These are phyloP conservation scores for Apiotrichum domesticum DNA, from an alignment of 1,284 basidiomycete genomes.

Conservation along the genomic window DNA sequence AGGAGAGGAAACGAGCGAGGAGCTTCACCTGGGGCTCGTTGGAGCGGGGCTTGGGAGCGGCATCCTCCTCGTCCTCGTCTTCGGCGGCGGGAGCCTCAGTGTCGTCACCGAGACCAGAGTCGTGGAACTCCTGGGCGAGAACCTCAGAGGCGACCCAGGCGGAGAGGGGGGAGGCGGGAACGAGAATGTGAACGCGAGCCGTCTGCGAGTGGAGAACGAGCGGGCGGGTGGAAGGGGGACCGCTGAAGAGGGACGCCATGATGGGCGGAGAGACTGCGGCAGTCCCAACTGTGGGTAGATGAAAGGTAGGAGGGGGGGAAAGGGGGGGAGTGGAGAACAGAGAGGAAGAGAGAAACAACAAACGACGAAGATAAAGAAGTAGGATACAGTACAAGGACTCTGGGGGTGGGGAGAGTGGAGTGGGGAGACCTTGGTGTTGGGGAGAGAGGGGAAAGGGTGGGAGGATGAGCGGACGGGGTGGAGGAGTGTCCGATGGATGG, in stretches of 20 bases:
- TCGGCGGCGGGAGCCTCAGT: slow-evolving; percentile 23
- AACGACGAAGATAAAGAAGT: not conserved
- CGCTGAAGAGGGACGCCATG: slow-evolving; percentile 44
- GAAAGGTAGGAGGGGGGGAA: slow-evolving; percentile 2
- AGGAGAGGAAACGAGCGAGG: slow-evolving; percentile 70
- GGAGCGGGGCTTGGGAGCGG: slow-evolving; percentile 25
- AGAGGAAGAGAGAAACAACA: slow-evolving; percentile 1
- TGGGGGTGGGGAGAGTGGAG: not conserved
- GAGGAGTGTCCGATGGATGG: no score
- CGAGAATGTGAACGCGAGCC: slow-evolving; percentile 63
- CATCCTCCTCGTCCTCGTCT: slow-evolving; percentile 48
- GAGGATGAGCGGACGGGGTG: no score
- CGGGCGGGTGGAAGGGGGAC: slow-evolving; percentile 41
- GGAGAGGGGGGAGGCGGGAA: slow-evolving; percentile 66
- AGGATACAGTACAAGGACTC: not conserved
- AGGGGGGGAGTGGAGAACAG: not conserved
- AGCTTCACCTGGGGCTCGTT: slow-evolving; percentile 65
- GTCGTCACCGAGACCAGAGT: slow-evolving; percentile 52
- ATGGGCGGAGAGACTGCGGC: slow-evolving; percentile 22
- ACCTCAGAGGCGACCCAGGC: slow-evolving; percentile 81
- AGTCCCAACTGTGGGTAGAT: slow-evolving; percentile 12
- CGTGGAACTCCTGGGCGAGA: slow-evolving; percentile 74
- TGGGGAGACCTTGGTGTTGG: slow-evolving; percentile 4
- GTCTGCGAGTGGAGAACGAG: slow-evolving; percentile 46
- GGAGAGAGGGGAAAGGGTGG: not conserved